Evolutionary conservation across 2,329 filamentous ascomycete species (phyloP).

Genomic region (Pseudopyricularia javanii): DNA sequence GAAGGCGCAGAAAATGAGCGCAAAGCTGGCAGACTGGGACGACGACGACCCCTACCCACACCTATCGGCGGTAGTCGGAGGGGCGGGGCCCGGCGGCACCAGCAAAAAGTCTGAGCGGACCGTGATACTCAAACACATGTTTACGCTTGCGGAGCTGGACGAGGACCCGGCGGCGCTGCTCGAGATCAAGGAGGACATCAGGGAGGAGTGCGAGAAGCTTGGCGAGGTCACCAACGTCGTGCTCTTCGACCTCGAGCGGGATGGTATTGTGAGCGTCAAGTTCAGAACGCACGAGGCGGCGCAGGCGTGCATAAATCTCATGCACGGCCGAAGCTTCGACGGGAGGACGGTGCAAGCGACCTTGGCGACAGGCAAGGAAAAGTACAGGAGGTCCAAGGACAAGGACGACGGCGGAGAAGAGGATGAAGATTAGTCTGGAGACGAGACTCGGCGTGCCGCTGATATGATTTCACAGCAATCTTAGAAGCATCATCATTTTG

Average conservation of each 20-base stretch:
- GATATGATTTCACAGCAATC: not conserved
- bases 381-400: conserved; percentile 26
- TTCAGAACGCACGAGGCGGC: conserved; percentile 65
- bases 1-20: conserved; percentile 82
- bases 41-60: conserved; percentile 61
- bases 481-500: not conserved
- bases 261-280: conserved; percentile 75
- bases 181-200: conserved; percentile 90
- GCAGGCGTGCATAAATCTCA: conserved; percentile 56
- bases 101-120: conserved; percentile 52
- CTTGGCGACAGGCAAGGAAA: conserved; percentile 58
- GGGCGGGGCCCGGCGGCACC: conserved; percentile 16
- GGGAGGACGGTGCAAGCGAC: conserved; percentile 60
- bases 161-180: conserved; percentile 73
- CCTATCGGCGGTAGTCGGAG: conserved; percentile 16
- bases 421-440: not conserved
- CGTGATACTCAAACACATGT: conserved; percentile 87
- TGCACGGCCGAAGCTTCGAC: conserved; percentile 72
- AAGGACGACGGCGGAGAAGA: conserved; percentile 8
- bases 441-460: no score
- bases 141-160: conserved; percentile 72
- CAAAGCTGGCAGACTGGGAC: conserved; percentile 88
- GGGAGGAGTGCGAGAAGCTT: conserved; percentile 77
- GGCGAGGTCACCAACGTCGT: conserved; percentile 85
- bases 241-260: conserved; percentile 74